phyloP scores from a whole-genome alignment of 2,329 filamentous ascomycete species.

The Sporothrix brasiliensis region DNA sequence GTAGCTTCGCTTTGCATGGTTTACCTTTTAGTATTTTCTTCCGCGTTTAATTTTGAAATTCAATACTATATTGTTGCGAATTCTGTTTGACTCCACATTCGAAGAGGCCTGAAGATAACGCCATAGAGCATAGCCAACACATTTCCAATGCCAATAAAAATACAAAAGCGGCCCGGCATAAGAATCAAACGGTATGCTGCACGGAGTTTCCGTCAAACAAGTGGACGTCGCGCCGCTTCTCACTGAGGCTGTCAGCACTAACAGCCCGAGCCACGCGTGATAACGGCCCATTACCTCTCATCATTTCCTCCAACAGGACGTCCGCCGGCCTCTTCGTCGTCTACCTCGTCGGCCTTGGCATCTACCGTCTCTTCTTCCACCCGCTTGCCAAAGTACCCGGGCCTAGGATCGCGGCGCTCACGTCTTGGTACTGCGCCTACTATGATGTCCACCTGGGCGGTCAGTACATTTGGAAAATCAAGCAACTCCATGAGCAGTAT shows the following conservation, averaged over 20 bases:
- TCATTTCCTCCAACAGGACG: background rate
- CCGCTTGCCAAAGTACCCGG: slow-evolving; percentile 4
- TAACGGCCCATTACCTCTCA: background rate
- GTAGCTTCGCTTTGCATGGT: background rate
- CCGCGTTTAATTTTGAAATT: background rate
- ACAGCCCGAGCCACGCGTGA: background rate
- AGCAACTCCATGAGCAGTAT: background rate
- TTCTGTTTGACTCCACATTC: background rate
- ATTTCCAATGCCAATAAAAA: no score
- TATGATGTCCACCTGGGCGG: slow-evolving; percentile 16
- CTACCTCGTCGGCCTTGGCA: slow-evolving; percentile 15
- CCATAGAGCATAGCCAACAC: no score
- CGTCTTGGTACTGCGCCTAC: slow-evolving; percentile 7
- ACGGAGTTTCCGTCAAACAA: background rate
- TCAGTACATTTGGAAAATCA: background rate
- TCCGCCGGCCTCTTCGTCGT: slow-evolving; percentile 15
- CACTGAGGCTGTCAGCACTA: background rate
- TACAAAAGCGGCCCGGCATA: no score
- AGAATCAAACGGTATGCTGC: background rate
- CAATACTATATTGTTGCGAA: background rate
- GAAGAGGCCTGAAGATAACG: no score
- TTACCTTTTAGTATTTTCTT: no score
- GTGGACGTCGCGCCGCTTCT: background rate
- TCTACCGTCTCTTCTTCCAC: slow-evolving; percentile 21
- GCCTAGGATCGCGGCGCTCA: slow-evolving; percentile 3